These are phyloP conservation scores for Pinus albicaulis DNA, from an alignment of 75 land plant genomes.

Conservation along the genomic window DNA sequence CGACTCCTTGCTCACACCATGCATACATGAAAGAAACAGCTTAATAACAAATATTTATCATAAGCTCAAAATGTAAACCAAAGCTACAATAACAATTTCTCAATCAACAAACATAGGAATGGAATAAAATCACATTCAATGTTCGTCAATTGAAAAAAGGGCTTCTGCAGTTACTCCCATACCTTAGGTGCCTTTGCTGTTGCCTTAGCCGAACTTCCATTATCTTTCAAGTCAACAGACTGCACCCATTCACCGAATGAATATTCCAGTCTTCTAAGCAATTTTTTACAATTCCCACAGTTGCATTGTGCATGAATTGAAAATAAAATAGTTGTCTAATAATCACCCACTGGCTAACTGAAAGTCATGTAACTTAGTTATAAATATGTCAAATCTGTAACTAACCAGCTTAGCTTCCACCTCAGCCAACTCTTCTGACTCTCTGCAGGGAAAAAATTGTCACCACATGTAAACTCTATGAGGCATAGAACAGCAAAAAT, in stretches of 20 bases:
- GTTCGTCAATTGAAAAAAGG: not conserved
- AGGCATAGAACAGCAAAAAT: not conserved
- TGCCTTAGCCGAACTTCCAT: not conserved
- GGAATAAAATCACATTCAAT: not conserved
- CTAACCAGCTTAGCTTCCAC: constrained; percentile 87
- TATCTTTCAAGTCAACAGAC: not conserved
- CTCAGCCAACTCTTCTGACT: constrained; percentile 80
- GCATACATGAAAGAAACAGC: not conserved
- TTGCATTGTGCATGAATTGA: not conserved
- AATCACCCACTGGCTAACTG: not conserved
- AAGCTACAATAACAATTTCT: not conserved
- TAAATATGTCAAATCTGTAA: not conserved
- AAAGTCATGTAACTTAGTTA: not conserved
- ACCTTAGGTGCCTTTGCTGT: not conserved
- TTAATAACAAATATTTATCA: not conserved
- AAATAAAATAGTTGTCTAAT: not conserved
- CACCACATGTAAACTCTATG: not conserved
- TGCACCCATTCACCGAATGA: constrained; percentile 1
- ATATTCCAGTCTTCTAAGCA: not conserved
- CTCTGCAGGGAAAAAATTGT: constrained; percentile 36
- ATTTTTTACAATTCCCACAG: not conserved
- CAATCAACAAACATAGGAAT: not conserved
- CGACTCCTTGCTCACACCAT: not conserved
- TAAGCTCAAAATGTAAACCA: not conserved
- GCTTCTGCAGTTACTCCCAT: not conserved